Base-by-base conservation (phyloP, 768 basidiomycete species). In the Naematelia aurantialba region DNA sequence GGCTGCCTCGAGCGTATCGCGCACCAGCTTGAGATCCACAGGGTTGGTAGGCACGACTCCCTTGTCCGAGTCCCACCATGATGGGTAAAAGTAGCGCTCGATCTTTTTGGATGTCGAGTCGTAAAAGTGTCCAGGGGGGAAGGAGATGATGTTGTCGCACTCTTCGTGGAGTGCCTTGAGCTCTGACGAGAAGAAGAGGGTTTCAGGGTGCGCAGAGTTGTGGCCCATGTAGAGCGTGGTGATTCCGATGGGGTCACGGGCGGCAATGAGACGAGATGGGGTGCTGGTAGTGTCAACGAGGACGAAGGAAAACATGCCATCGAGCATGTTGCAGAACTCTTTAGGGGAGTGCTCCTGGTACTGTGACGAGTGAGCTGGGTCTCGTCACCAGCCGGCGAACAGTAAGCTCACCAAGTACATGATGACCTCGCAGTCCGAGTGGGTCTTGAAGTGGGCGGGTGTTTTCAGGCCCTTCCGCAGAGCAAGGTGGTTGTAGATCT, bases 231-330 rank as follows among this genome's bases (percentile, higher is more conserved):
- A 99, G 8, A 99, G 82, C n/a, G 96, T 97, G 52, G 96, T 98
- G 76, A 98, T 91, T 22, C 96, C 96, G 72, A 99, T 87, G 24
- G 96, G 92, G 75, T 99, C 96, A 34, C 96, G 89, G 3, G 92
- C 91, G 60, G 93, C 96, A 69, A 99, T 91, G 61, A 99, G 81
- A 55, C 94, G 85, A 22, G 91, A 82, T 8, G 94, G 94, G 0
- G 87, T 81, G 59, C 89, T 87, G 12, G 91, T 89, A 74, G 93
- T 91, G 79, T 99, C 96, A 59, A 98, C 82, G 46, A 98, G 84
- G 63, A 97, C 88, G 73, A 98, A 99, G 1, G 94, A 92, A 81
- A 99, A 99, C 90, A 99, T 94, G 65, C 96, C 96, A 74, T 99
- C 96, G 59, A 99, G 87, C 73, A 84, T 81, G 73, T 79, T 79